Evolutionary conservation across 2,329 filamentous ascomycete species (phyloP).

Genomic region (Xylariaceae sp.): DNA sequence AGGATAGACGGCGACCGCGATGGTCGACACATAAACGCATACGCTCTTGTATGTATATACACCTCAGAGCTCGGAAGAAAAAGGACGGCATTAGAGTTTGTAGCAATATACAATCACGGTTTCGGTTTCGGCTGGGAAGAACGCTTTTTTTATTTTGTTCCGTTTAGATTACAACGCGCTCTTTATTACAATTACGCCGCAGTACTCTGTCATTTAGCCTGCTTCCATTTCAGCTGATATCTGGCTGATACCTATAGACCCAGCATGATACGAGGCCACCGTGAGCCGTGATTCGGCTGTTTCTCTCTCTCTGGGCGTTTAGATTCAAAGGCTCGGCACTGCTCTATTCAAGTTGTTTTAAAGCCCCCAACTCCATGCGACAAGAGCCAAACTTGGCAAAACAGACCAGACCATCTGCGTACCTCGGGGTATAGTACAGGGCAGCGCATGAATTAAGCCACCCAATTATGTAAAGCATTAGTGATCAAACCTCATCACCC

Average conservation of each 20-base stretch:
- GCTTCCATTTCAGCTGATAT: neutral
- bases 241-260: neutral
- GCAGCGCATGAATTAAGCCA: neutral
- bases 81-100: conserved; percentile 11
- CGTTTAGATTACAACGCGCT: too few relatives aligned
- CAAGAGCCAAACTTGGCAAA: conserved; percentile 10
- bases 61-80: neutral
- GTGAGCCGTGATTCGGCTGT: neutral
- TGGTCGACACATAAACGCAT: conserved; percentile 1
- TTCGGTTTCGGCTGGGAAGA: too few relatives aligned
- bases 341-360: conserved; percentile 11
- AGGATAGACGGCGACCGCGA: conserved; percentile 9
- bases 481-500: neutral
- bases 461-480: conserved; percentile 20
- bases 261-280: neutral
- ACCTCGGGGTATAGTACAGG: conserved; percentile 21
- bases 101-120: neutral
- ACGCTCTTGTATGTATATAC: conserved; percentile 7
- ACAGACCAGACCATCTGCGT: conserved; percentile 1
- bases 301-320: neutral
- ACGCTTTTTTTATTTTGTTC: too few relatives aligned
- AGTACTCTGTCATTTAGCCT: neutral
- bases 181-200: neutral
- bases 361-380: conserved; percentile 24
- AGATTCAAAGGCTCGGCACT: conserved; percentile 7